Conservation (phyloP, 108 stramenopile genomes). For the Bacterosira constricta region DNA sequence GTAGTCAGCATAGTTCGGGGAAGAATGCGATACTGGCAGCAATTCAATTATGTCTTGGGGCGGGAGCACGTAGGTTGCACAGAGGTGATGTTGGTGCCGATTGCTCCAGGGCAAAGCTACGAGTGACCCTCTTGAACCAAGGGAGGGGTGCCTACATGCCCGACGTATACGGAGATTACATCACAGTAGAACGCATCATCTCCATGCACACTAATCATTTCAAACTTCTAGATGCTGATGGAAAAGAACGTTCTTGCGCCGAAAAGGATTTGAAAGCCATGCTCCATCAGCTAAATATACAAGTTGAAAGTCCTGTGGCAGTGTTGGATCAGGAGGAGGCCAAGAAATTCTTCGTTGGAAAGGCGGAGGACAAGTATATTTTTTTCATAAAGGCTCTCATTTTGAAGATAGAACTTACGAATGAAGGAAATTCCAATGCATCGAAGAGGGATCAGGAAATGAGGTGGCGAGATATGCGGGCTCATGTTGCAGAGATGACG, state of each 20-base stretch:
- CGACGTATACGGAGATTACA: constrained; percentile 87
- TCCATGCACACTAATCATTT: constrained; percentile 63
- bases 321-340: constrained; percentile 97
- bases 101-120: constrained; percentile 65
- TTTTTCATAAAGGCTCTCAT: constrained; percentile 92
- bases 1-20: constrained; percentile 91
- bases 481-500: constrained; percentile 63
- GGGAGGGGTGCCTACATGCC: constrained; percentile 84
- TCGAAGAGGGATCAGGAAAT: constrained; percentile 47
- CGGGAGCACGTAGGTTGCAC: constrained; percentile 80
- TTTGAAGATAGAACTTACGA: constrained; percentile 53
- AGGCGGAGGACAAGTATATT: constrained; percentile 85
- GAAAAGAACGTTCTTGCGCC: constrained; percentile 49
- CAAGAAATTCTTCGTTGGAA: constrained; percentile 94
- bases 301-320: constrained; percentile 95
- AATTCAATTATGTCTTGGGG: constrained; percentile 95
- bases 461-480: constrained; percentile 59
- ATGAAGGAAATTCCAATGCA: constrained; percentile 25
- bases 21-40: constrained; percentile 94
- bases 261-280: constrained; percentile 87
- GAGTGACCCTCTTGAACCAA: constrained; percentile 87
- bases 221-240: constrained; percentile 64
- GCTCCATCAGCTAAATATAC: constrained; percentile 82
- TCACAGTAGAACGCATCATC: constrained; percentile 86
- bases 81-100: constrained; percentile 78